Conservation (phyloP, 2,329 filamentous ascomycete species). For the Arthrobotrys sinensis region DNA sequence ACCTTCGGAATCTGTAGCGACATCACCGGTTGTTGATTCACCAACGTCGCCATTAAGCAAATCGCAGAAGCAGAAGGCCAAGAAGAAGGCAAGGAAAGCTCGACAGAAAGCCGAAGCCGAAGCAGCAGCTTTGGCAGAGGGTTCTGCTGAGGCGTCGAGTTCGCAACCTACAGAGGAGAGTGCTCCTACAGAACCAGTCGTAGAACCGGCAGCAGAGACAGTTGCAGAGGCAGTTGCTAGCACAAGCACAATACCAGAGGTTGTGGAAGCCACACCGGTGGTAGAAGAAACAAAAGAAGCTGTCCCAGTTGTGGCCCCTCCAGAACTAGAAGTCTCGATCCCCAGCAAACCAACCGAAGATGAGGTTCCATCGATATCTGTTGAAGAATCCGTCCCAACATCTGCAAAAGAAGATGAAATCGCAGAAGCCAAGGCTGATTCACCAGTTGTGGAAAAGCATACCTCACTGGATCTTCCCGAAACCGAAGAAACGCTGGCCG, state of each 20-base stretch:
- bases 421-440: constrained; percentile 27
- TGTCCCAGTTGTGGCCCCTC: constrained; percentile 3
- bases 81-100: constrained; percentile 51
- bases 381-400: constrained; percentile 34
- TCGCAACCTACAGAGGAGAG: constrained; percentile 22
- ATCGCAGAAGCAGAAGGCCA: constrained; percentile 47
- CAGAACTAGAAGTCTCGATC: constrained; percentile 9
- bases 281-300: constrained; percentile 31
- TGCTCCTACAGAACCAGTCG: constrained; percentile 15
- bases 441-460: constrained; percentile 14
- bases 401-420: constrained; percentile 26
- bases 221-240: constrained; percentile 5
- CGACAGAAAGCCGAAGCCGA: constrained; percentile 46
- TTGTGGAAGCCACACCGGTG: constrained; percentile 3
- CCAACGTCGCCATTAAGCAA: constrained; percentile 35
- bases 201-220: no score
- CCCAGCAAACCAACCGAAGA: constrained; percentile 32
- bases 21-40: constrained; percentile 27
- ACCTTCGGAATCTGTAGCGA: constrained; percentile 16
- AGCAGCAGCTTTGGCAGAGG: constrained; percentile 22
- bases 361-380: constrained; percentile 55
- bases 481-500: constrained; percentile 41
- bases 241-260: constrained; percentile 38
- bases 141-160: constrained; percentile 10
- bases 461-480: constrained; percentile 35